These are phyloP conservation scores for Elymus sibiricus DNA, from an alignment of 176 grass and related monocot species.

Conservation along the genomic window DNA sequence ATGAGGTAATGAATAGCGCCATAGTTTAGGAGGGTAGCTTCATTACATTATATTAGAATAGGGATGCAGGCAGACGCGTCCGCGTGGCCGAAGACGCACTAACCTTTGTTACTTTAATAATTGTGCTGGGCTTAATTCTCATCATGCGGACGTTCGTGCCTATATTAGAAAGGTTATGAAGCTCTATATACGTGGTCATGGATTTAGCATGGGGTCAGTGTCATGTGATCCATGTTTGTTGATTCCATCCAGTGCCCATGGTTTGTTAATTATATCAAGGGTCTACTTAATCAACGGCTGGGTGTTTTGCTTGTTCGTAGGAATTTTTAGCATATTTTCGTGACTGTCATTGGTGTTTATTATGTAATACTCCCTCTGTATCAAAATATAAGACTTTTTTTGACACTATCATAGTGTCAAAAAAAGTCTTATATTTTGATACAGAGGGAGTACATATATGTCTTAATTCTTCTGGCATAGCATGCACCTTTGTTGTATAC, in stretches of 20 bases:
- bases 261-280: not conserved
- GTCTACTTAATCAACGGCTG: not conserved
- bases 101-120: no score
- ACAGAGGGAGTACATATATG: not conserved
- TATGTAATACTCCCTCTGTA: not conserved
- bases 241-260: not conserved
- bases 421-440: no score
- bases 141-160: no score
- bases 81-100: no score
- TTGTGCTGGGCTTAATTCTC: no score
- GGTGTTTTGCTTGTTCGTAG: not conserved
- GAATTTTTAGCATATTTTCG: not conserved
- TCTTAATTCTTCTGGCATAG: not conserved
- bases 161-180: not conserved
- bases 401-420: no score
- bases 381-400: no score
- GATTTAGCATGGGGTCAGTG: not conserved
- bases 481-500: not conserved
- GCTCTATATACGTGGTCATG: not conserved
- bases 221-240: not conserved
- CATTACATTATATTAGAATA: not conserved
- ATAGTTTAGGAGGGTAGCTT: not conserved
- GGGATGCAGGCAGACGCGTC: no score
- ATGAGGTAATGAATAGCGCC: not conserved
- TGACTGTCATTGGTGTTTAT: not conserved